Evolutionary conservation across 441 rosid genomes (phyloP).

Genomic region (Gossypium trilobum): DNA sequence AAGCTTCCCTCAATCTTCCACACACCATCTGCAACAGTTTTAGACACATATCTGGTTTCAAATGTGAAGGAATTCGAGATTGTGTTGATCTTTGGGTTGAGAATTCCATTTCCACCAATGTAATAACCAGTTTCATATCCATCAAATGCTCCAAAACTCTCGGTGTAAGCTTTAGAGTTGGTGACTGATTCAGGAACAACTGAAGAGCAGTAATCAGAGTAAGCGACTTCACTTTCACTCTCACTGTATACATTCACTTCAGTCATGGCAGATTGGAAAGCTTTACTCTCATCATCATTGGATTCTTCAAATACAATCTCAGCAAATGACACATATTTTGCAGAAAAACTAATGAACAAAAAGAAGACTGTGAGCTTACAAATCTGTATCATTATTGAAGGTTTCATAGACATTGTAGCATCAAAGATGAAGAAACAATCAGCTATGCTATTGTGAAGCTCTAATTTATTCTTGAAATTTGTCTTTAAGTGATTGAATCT

Average conservation of each 20-base stretch:
- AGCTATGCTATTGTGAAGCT: background rate
- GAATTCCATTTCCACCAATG: constrained; percentile 13
- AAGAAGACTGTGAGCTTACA: background rate
- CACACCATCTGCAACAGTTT: background rate
- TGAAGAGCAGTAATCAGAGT: constrained; percentile 22
- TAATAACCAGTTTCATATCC: constrained; percentile 14
- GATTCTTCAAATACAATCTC: no score
- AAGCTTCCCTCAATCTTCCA: background rate
- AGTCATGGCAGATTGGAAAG: background rate
- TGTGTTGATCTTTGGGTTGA: background rate
- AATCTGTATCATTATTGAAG: background rate
- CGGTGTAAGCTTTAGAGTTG: background rate
- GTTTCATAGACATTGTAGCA: background rate
- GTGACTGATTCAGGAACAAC: background rate
- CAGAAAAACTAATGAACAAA: background rate
- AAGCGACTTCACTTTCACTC: background rate
- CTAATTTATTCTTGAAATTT: background rate
- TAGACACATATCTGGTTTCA: background rate
- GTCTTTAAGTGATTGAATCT: background rate
- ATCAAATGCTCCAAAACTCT: background rate
- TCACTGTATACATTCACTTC: background rate
- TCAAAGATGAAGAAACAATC: background rate
- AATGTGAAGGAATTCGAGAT: background rate
- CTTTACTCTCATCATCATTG: background rate
- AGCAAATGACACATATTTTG: background rate